Percentiles rank a stretch among this genome's conserved stretches.
Conservation (phyloP, 805 yeast genomes). For the Citeromyces matritensis region DNA sequence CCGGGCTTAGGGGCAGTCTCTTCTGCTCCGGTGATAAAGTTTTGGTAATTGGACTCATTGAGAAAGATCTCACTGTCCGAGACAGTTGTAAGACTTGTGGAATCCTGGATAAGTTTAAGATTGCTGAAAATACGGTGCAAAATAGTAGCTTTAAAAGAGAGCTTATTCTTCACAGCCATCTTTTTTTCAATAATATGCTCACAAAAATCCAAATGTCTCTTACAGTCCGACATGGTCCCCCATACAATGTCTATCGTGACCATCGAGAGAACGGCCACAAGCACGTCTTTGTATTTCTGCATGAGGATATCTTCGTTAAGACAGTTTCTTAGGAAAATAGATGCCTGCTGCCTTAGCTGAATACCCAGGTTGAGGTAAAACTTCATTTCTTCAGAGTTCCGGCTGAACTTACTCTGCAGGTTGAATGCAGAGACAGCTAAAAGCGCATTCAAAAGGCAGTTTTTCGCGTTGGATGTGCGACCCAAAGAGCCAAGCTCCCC, state of each 20-base stretch:
- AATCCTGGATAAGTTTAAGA: conserved; percentile 61
- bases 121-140: conserved; percentile 70
- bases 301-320: conserved; percentile 30
- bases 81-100: conserved; percentile 35
- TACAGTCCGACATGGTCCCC: conserved; percentile 84
- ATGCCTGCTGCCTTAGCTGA: conserved; percentile 61
- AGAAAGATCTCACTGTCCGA: conserved; percentile 16
- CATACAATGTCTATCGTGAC: conserved; percentile 78
- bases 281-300: conserved; percentile 71
- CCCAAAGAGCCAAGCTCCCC: conserved; percentile 73
- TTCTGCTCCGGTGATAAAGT: conserved; percentile 14
- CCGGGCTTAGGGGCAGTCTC: conserved; percentile 8
- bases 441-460: conserved; percentile 64
- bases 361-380: conserved; percentile 62
- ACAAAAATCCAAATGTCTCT: conserved; percentile 60
- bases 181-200: conserved; percentile 60
- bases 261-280: conserved; percentile 77
- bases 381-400: conserved; percentile 53
- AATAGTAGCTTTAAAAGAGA: conserved; percentile 63
- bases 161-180: conserved; percentile 45
- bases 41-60: conserved; percentile 16
- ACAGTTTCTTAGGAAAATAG: conserved; percentile 47
- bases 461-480: conserved; percentile 57
- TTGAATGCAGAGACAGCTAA: conserved; percentile 75
- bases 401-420: conserved; percentile 54